phyloP scores from a whole-genome alignment of 306 rosid genomes.

The Quercus robur region DNA sequence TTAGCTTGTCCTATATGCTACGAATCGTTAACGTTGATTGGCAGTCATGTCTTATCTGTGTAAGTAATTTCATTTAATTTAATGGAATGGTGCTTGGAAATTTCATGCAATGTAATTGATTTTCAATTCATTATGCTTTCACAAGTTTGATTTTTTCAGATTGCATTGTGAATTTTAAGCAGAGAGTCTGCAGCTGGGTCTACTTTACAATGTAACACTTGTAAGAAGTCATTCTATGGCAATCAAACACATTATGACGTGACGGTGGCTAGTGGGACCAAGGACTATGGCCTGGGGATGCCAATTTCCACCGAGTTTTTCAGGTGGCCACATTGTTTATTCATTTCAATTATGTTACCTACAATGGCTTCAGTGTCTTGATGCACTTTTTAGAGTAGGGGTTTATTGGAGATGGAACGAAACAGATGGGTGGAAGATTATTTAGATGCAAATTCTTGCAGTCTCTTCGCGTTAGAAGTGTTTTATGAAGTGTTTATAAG shows the following conservation, averaged over 20 bases:
- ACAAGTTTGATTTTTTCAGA: constrained; percentile 2
- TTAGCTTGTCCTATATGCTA: constrained; percentile 89
- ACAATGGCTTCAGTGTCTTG: background rate
- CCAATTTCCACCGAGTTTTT: constrained; percentile 77
- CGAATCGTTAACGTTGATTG: constrained; percentile 35
- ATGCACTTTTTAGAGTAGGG: background rate
- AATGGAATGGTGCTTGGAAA: too few relatives aligned
- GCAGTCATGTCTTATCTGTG: constrained; percentile 47
- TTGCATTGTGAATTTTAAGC: constrained; percentile 26
- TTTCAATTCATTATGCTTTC: background rate
- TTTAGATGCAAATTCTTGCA: background rate
- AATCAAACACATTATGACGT: constrained; percentile 65
- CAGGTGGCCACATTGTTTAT: constrained; percentile 43
- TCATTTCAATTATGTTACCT: background rate
- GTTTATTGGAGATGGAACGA: background rate
- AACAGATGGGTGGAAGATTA: background rate
- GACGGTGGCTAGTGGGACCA: constrained; percentile 49
- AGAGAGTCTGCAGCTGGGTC: constrained; percentile 58
- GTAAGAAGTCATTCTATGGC: constrained; percentile 69
- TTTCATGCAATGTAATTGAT: background rate
- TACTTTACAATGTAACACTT: constrained; percentile 62
- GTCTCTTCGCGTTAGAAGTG: background rate
- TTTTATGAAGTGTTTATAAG: background rate
- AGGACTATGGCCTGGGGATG: constrained; percentile 61
- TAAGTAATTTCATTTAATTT: constrained; percentile 24